phyloP scores from a whole-genome alignment of 2,329 filamentous ascomycete species.

The Fusarium agapanthi region DNA sequence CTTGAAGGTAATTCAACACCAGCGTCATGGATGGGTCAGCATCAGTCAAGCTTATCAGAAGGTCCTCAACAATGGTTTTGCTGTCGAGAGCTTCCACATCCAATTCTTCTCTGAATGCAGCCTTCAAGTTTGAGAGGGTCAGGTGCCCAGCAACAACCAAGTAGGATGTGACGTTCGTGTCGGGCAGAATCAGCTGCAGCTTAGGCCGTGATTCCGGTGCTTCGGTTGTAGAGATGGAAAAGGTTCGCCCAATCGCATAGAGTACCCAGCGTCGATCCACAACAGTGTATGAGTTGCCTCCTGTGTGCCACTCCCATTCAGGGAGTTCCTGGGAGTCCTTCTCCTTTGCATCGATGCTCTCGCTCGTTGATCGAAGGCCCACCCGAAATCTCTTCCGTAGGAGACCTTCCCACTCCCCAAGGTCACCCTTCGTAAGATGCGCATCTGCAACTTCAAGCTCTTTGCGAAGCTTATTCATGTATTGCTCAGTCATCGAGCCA shows the following conservation, averaged over 20 bases:
- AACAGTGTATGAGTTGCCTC: constrained; percentile 57
- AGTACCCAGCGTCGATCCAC: constrained; percentile 73
- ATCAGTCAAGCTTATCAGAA: constrained; percentile 69
- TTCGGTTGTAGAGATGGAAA: constrained; percentile 59
- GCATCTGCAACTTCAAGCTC: constrained; percentile 59
- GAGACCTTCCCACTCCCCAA: constrained; percentile 60
- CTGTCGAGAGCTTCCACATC: constrained; percentile 54
- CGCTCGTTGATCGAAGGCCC: constrained; percentile 40
- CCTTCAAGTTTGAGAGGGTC: constrained; percentile 65
- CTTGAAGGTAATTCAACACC: constrained; percentile 70
- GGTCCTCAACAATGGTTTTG: constrained; percentile 64
- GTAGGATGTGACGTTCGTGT: constrained; percentile 66
- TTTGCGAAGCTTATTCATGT: constrained; percentile 55
- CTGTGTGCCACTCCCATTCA: constrained; percentile 62
- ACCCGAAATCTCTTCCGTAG: constrained; percentile 61
- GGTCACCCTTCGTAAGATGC: constrained; percentile 55
- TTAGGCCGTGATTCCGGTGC: constrained; percentile 49
- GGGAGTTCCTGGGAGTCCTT: constrained; percentile 43
- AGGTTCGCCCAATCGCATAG: constrained; percentile 69
- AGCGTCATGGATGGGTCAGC: constrained; percentile 75
- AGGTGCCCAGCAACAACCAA: constrained; percentile 68
- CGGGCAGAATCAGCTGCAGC: constrained; percentile 53
- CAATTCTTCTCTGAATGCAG: constrained; percentile 62
- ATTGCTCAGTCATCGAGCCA: constrained; percentile 60
- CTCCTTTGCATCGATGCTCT: constrained; percentile 33